Evolutionary conservation across 495 filamentous ascomycete genomes (phyloP).

Genomic region (Penicillium egyptiacum): DNA sequence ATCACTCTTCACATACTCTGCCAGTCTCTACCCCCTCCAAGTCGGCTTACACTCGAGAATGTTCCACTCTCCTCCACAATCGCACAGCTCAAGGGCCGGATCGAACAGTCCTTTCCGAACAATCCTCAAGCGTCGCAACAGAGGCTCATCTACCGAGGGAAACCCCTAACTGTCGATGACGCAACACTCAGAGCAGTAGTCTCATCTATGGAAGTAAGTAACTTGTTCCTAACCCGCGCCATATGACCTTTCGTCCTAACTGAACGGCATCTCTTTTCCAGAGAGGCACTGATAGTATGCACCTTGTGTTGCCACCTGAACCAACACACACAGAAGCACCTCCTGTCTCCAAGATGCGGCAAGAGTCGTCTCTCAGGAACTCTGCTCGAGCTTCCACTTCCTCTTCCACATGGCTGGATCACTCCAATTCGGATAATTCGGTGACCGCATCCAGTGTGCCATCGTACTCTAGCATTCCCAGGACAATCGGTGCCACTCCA

Average conservation of each 20-base stretch:
- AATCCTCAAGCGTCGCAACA: constrained; percentile 55
- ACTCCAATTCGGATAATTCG: not conserved
- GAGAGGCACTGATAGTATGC: constrained; percentile 45
- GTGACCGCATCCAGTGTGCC: not conserved
- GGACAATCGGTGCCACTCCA: not conserved
- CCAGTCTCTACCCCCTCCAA: constrained; percentile 57
- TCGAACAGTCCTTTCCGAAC: constrained; percentile 54
- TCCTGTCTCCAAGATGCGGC: not conserved
- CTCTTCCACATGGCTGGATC: not conserved
- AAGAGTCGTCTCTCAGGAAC: not conserved
- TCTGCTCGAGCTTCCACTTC: not conserved
- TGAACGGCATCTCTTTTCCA: constrained; percentile 35
- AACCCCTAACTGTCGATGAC: constrained; percentile 52
- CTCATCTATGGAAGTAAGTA: constrained; percentile 54
- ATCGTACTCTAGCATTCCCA: not conserved
- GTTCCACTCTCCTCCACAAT: constrained; percentile 58
- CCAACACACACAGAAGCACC: not conserved
- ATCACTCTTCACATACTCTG: constrained; percentile 65
- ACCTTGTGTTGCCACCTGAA: constrained; percentile 62
- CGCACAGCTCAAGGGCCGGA: constrained; percentile 58
- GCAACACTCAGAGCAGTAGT: constrained; percentile 60
- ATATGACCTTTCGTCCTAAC: constrained; percentile 2
- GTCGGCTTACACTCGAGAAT: constrained; percentile 52
- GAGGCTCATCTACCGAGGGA: constrained; percentile 67
- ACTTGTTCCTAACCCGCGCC: not conserved